These are phyloP conservation scores for Gracilaria domingensis DNA, from an alignment of 23 red algal species.

Conservation along the genomic window DNA sequence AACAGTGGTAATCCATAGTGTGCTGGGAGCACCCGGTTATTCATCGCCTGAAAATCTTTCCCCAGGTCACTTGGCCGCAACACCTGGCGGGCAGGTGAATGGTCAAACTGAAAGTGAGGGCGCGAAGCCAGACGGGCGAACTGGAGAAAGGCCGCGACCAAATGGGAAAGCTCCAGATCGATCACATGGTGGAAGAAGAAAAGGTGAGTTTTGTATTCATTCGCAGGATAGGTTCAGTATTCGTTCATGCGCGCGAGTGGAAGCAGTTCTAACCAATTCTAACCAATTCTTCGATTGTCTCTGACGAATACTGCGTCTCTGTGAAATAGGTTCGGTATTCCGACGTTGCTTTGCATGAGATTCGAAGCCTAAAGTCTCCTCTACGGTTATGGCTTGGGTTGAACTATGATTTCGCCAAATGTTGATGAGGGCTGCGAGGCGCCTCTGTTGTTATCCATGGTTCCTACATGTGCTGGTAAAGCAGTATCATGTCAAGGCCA, in stretches of 20 bases:
- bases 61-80: conserved; percentile 45
- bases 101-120: background rate
- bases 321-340: conserved; percentile 21
- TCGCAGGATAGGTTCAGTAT: background rate
- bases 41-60: conserved; percentile 41
- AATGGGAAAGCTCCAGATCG: conserved; percentile 23
- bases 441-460: background rate
- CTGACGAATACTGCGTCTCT: background rate
- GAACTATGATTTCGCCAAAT: background rate
- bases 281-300: background rate
- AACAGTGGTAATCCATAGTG: conserved; percentile 66
- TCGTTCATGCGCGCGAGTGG: background rate
- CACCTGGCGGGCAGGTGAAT: conserved; percentile 16
- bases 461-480: background rate
- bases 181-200: conserved; percentile 23
- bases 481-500: background rate
- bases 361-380: background rate
- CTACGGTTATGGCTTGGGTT: background rate
- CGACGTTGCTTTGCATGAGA: conserved; percentile 31
- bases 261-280: background rate
- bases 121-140: conserved; percentile 8
- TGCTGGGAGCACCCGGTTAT: conserved; percentile 48
- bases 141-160: background rate
- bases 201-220: conserved; percentile 12
- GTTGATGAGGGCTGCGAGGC: background rate